Evolutionary conservation across 2,329 filamentous ascomycete species (phyloP), one percentile per base, ranked within the genome.

Genomic region (Hymenoscyphus scutula): DNA sequence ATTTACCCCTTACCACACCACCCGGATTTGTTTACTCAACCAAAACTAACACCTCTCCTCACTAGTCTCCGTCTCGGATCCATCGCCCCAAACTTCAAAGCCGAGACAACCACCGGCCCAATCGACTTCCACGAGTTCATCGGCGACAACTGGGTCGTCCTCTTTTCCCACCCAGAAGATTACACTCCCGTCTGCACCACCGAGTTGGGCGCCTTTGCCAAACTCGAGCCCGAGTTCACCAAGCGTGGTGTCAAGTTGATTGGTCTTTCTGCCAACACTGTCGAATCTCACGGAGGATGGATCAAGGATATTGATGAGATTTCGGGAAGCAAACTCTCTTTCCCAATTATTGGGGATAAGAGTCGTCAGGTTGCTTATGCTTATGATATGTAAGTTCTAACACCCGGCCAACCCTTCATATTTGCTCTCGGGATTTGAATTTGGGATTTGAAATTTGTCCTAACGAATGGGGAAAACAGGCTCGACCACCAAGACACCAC

Each of bases 161-260:
- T 95, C 71, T 94, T 95, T 82, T 92, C 89, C 34, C 91, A 94
- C 80, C 91, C 91, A 2, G 89, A 89, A 77, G 93, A 97, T 79
- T 97, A 91, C 83, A 97, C 93, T 1, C 93, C 93, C 60, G 93
- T 97, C 64, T 97, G 93, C 84, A 97, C 93, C 68, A 97, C 92
- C 60, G 93, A 97, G 81, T 89, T 97, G 66, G 93, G 92, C 67
- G 92, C 92, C 64, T 96, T 97, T 73, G 90, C 92, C 71, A 95
- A 93, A 80, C 84, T 97, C 67, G 88, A 92, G 81, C 85, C 87
- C 72, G 92, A 97, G 78, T 97, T 97, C 79, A 84, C 87, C 73
- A 91, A 90, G 82, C 88, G 92, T 67, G 87, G 87, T 68, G 91
- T 94, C 73, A 96, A 97, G 85, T 87, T 97, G 79, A 94, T 97